Conservation (phyloP, 2,329 filamentous ascomycete genomes). For the Plectosphaerella cucumerina region DNA sequence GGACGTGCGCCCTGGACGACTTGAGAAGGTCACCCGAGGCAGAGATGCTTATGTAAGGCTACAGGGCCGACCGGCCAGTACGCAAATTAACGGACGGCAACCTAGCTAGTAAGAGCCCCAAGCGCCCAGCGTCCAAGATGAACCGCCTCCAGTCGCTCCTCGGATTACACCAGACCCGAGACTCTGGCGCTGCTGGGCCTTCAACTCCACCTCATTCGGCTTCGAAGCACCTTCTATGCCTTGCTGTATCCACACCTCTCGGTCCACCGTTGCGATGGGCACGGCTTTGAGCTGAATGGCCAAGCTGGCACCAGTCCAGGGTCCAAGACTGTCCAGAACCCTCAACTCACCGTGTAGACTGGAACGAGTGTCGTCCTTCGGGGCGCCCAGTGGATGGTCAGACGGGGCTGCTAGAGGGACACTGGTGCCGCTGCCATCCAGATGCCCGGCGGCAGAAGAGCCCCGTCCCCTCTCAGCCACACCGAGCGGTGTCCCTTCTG, state of each 20-base stretch:
- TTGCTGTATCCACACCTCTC: conserved; percentile 66
- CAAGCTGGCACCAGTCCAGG: conserved; percentile 72
- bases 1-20: too few species aligned
- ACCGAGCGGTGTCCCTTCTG: conserved; percentile 20
- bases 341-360: conserved; percentile 40
- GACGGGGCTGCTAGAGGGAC: too few species aligned
- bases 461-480: too few species aligned
- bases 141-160: conserved; percentile 28
- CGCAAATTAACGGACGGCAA: too few species aligned
- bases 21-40: too few species aligned
- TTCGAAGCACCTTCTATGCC: conserved; percentile 59
- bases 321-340: conserved; percentile 64
- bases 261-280: conserved; percentile 65
- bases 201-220: conserved; percentile 54
- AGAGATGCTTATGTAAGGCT: too few species aligned
- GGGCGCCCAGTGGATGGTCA: too few species aligned
- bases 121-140: conserved; percentile 58
- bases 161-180: conserved; percentile 51
- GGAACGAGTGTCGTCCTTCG: conserved; percentile 8
- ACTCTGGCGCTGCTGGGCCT: conserved; percentile 59
- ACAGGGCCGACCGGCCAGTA: too few species aligned
- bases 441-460: too few species aligned
- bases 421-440: too few species aligned
- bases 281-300: conserved; percentile 64
- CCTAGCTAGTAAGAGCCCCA: conserved; percentile 51